phyloP scores from a whole-genome alignment of 768 basidiomycete genomes.

The Phallus indusiatus region DNA sequence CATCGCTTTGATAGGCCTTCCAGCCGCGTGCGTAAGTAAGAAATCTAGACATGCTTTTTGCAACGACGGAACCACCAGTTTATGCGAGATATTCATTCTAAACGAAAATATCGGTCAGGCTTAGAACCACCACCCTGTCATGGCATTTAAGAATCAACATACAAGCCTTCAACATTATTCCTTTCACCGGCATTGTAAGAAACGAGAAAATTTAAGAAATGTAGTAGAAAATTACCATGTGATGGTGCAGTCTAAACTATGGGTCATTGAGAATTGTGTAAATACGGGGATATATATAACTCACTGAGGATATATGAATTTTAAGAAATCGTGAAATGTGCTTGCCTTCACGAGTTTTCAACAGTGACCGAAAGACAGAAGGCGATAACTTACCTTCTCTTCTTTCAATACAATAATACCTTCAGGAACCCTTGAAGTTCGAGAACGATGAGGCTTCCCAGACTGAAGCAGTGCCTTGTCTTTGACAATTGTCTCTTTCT shows the following conservation, averaged over 20 bases:
- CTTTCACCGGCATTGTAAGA: slow-evolving; percentile 7
- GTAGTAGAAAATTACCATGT: slow-evolving; percentile 50
- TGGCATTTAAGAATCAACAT: neutral
- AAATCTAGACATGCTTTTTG: slow-evolving; percentile 80
- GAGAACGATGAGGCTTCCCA: slow-evolving; percentile 1
- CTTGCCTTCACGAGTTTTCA: slow-evolving; percentile 38
- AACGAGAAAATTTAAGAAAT: neutral
- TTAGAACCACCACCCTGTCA: too few species aligned
- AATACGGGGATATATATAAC: slow-evolving; percentile 21
- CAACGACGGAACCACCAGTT: slow-evolving; percentile 74
- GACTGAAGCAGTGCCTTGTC: neutral
- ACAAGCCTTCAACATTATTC: slow-evolving; percentile 81
- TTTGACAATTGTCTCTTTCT: slow-evolving; percentile 9
- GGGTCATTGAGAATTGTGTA: slow-evolving; percentile 5
- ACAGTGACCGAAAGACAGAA: neutral
- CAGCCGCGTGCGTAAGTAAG: slow-evolving; percentile 86
- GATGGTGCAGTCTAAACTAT: slow-evolving; percentile 80
- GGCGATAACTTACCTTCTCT: slow-evolving; percentile 49
- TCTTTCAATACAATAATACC: slow-evolving; percentile 87
- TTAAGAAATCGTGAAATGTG: slow-evolving; percentile 89
- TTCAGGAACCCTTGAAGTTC: slow-evolving; percentile 44
- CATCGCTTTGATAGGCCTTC: slow-evolving; percentile 87
- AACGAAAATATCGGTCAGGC: neutral
- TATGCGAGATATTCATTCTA: slow-evolving; percentile 77
- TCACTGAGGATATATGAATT: slow-evolving; percentile 88